Base-by-base conservation (phyloP, 2,329 filamentous ascomycete genomes). In the Epichloe sp. region DNA sequence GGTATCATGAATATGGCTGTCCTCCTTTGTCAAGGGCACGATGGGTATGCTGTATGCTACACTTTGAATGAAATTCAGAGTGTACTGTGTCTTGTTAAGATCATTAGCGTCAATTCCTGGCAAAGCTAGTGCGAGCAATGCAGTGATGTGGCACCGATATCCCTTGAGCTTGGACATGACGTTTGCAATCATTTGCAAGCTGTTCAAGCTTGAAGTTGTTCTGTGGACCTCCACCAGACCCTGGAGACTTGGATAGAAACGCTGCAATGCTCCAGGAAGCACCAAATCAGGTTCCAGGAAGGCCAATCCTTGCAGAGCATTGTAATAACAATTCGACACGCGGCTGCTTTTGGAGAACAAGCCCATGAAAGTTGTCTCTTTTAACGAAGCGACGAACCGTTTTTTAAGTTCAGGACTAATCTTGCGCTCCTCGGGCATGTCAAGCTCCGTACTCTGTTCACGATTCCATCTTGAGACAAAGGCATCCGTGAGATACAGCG, bases 101-200 rank as follows among this genome's bases (percentile, higher is more conserved):
- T 98, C 93, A 63, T 98, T 98, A 56, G 94, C 90, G 68, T 98
- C 94, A 53, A 98, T 95, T 21, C 93, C 94, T 0, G 94, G 94
- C 35, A 98, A 73, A 4, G 91, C 88, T 53, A 98, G 76, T 5
- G 91, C 93, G n/a, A 98, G 72, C 37, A 98, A 72, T 0, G 91
- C 91, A 1, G 93, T 98, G 56, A 98, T 83, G 65, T 98, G 93
- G 62, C 93, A 97, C 54, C 93, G 80, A 65, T 93, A 96, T n/a
- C 93, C 93, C 68, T 95, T 97, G 41, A 89, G 88, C 63, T 86
- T 84, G 14, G 89, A 83, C 79, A 98, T 94, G 60, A 90, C 81
- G 63, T 89, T 88, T 56, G 90, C 87, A 54, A 97, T 80, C 75
- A 95, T 88, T 69, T 96, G 90, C 54, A 98, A 73, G 42, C 91